Percentiles rank a stretch among this genome's conserved stretches.
Evolutionary conservation across 257 asterid species (phyloP).

Genomic region (Pogostemon cablin): DNA sequence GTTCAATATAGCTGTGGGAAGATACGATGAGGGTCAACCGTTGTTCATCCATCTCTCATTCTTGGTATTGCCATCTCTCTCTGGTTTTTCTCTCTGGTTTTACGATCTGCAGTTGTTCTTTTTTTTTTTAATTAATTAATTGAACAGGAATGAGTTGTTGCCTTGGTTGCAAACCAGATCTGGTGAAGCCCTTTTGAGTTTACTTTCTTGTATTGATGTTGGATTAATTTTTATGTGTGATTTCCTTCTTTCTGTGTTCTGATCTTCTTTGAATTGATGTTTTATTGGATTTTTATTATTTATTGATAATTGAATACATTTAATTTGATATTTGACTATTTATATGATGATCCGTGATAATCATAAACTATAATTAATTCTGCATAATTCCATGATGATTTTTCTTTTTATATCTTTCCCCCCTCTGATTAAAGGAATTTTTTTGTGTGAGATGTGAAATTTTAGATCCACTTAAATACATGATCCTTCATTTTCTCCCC

Average conservation of each 20-base stretch:
- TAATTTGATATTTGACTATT: no score
- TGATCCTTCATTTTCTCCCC: no score
- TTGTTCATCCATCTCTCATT: conserved; percentile 11
- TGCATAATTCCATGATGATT: no score
- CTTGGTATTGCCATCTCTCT: conserved; percentile 12
- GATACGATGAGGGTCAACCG: conserved; percentile 49
- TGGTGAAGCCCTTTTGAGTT: conserved; percentile 18
- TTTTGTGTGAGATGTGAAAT: no score
- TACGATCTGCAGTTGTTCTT: not conserved
- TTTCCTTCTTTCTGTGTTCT: no score
- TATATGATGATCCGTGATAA: not conserved
- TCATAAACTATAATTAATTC: not conserved
- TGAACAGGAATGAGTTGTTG: not conserved
- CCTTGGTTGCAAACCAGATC: conserved; percentile 26
- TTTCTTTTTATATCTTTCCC: no score
- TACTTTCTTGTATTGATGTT: no score
- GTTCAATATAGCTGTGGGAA: conserved; percentile 98
- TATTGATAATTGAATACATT: not conserved
- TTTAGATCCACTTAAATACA: no score
- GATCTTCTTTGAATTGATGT: not conserved
- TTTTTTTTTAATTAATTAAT: not conserved
- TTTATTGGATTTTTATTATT: not conserved
- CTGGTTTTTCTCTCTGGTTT: not conserved
- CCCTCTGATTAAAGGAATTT: no score
- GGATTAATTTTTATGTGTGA: no score